phyloP scores from a whole-genome alignment of 176 grass and related monocot genomes.

The Aegilops sharonensis region DNA sequence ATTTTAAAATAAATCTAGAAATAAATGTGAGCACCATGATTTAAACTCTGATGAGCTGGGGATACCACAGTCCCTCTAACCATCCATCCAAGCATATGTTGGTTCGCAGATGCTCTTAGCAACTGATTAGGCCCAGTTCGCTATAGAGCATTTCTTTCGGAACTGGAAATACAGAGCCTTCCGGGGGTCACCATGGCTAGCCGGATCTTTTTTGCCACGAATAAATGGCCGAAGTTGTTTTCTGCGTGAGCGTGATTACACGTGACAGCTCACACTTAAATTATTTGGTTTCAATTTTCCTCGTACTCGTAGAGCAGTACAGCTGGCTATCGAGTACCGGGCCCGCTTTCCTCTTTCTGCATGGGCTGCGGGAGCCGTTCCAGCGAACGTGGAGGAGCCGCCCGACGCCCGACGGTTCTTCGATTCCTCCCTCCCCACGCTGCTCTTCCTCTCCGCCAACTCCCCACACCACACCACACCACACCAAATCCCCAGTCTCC shows the following conservation, averaged over 20 bases:
- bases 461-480: background rate
- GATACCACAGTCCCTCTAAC: too few relatives aligned
- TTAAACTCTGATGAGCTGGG: too few relatives aligned
- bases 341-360: constrained; percentile 23
- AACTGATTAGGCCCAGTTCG: too few relatives aligned
- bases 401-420: constrained; percentile 23
- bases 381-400: constrained; percentile 22
- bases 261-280: background rate
- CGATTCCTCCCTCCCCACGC: background rate
- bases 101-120: too few relatives aligned
- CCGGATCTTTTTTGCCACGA: background rate
- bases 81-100: too few relatives aligned
- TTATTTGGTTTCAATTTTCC: background rate
- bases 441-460: background rate
- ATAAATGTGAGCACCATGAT: too few relatives aligned
- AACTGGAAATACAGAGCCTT: too few relatives aligned
- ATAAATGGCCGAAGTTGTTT: background rate
- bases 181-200: too few relatives aligned
- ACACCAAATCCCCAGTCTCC: background rate
- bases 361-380: background rate
- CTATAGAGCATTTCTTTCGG: too few relatives aligned
- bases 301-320: background rate
- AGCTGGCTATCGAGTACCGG: background rate
- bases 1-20: too few relatives aligned
- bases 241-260: background rate